phyloP scores from a whole-genome alignment of 805 yeast genomes.

The Metahyphopichia silvanorum region DNA sequence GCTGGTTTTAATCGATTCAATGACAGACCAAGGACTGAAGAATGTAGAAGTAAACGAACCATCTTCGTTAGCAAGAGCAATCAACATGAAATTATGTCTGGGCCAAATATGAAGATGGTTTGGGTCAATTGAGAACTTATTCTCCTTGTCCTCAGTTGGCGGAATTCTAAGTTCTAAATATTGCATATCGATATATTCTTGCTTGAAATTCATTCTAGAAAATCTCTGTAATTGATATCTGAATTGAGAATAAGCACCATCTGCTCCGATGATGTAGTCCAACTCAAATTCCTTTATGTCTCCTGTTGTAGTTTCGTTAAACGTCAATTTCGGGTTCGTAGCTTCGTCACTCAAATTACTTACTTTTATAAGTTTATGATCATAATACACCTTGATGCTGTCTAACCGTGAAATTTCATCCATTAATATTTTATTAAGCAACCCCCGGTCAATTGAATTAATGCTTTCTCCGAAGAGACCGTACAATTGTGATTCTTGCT shows the following conservation, averaged over 20 bases:
- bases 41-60: conserved; percentile 89
- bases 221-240: conserved; percentile 65
- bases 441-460: conserved; percentile 78
- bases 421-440: conserved; percentile 61
- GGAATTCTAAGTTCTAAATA: conserved; percentile 81
- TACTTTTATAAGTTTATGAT: conserved; percentile 51
- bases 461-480: conserved; percentile 82
- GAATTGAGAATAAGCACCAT: conserved; percentile 78
- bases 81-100: conserved; percentile 78
- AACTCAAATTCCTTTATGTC: conserved; percentile 22
- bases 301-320: conserved; percentile 10
- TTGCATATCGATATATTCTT: conserved; percentile 79
- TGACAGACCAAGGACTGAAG: conserved; percentile 74
- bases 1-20: conserved; percentile 48
- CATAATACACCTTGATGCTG: conserved; percentile 47
- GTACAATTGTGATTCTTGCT: conserved; percentile 65
- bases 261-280: conserved; percentile 77
- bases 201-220: conserved; percentile 65
- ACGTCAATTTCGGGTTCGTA: conserved; percentile 18
- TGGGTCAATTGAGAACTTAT: conserved; percentile 56
- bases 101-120: conserved; percentile 95
- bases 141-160: conserved; percentile 33
- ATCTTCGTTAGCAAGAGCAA: conserved; percentile 81
- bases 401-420: conserved; percentile 52
- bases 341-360: conserved; percentile 17